Percentiles rank a stretch among this genome's conserved stretches.
phyloP scores from a whole-genome alignment of 176 grass and related monocot species.

The Juncus effusus region DNA sequence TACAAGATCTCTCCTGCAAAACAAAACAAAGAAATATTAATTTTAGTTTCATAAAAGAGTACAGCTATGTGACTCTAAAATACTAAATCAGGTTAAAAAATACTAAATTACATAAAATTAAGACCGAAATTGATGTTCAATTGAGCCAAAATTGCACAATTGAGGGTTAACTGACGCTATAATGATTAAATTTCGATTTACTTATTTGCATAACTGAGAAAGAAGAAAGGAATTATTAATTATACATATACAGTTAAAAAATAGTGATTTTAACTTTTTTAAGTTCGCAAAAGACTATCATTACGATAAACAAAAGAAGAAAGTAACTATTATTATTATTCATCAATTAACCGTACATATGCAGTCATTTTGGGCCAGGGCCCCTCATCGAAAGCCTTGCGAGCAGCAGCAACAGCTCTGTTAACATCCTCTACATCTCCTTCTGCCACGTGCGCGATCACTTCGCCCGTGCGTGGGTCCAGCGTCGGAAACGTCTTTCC shows the following conservation, averaged over 20 bases:
- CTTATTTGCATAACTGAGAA: background rate
- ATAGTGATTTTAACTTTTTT: too few species aligned
- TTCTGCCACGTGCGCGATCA: constrained; percentile 53
- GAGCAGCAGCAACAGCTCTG: constrained; percentile 58
- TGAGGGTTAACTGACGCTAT: too few species aligned
- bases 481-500: constrained; percentile 72
- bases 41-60: too few species aligned
- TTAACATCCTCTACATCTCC: constrained; percentile 75
- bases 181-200: too few species aligned
- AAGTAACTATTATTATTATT: background rate
- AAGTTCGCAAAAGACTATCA: too few species aligned
- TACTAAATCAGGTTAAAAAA: background rate
- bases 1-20: constrained; percentile 69
- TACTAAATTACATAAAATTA: background rate
- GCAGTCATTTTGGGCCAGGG: constrained; percentile 88
- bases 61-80: background rate
- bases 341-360: constrained; percentile 40
- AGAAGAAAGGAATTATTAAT: background rate
- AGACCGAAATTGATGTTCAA: too few species aligned
- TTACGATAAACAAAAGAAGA: background rate
- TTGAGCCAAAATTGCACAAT: too few species aligned
- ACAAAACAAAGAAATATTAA: background rate
- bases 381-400: constrained; percentile 85
- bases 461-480: constrained; percentile 73
- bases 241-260: constrained; percentile 48